phyloP scores from a whole-genome alignment of 257 asterid genomes.

The Catharanthus roseus region DNA sequence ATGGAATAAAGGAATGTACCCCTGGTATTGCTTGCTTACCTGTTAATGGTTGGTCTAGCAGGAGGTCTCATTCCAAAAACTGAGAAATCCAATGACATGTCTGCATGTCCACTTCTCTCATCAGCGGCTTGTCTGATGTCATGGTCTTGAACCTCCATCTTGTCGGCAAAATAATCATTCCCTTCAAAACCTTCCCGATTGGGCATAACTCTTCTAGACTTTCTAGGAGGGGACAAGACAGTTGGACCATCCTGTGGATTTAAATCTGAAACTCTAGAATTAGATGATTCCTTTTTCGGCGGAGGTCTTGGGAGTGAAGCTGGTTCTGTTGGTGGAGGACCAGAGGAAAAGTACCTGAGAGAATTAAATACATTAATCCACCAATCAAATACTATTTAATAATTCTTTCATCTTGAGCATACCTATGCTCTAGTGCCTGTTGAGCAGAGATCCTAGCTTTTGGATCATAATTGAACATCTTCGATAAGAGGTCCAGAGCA shows the following conservation, averaged over 20 bases:
- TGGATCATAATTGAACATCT: slow-evolving; percentile 89
- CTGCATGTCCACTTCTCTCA: slow-evolving; percentile 68
- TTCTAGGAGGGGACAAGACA: slow-evolving; percentile 93
- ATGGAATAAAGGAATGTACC: not conserved
- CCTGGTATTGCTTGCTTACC: slow-evolving; percentile 33
- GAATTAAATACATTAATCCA: slow-evolving; percentile 17
- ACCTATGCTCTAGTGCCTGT: slow-evolving; percentile 96
- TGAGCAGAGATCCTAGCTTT: slow-evolving; percentile 86
- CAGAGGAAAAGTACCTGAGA: slow-evolving; percentile 75
- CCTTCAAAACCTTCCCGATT: slow-evolving; percentile 70
- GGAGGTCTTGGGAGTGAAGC: slow-evolving; percentile 90
- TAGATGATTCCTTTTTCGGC: slow-evolving; percentile 59
- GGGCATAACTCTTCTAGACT: slow-evolving; percentile 92
- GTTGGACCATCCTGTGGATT: slow-evolving; percentile 69
- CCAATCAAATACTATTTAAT: slow-evolving; percentile 6
- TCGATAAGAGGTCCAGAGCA: slow-evolving; percentile 72
- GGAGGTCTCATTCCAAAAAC: slow-evolving; percentile 78
- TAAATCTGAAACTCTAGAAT: slow-evolving; percentile 50
- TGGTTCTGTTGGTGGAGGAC: slow-evolving; percentile 88
- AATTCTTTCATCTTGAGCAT: not conserved
- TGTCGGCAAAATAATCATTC: slow-evolving; percentile 39
- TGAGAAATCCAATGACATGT: slow-evolving; percentile 91
- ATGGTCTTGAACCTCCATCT: slow-evolving; percentile 52
- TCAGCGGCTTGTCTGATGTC: slow-evolving; percentile 53
- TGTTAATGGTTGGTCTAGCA: slow-evolving; percentile 87